Conservation (phyloP, 306 rosid species). For the Prunus padus region DNA sequence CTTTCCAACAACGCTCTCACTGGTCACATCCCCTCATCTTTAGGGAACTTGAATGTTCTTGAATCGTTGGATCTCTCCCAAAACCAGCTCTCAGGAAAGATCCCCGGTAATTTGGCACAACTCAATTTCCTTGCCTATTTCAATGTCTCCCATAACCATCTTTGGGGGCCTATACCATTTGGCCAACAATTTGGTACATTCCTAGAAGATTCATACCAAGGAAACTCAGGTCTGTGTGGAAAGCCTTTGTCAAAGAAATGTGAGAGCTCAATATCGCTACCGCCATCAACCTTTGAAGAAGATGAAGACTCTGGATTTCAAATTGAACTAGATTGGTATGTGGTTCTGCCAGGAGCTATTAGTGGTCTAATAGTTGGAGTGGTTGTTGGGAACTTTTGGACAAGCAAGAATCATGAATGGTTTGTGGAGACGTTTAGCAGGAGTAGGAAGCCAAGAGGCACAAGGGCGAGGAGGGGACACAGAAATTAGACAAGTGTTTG, state of each 20-base stretch:
- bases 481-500: not conserved
- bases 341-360: not conserved
- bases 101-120: not conserved
- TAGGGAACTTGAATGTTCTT: conserved; percentile 4
- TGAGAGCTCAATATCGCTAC: not conserved
- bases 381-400: not conserved
- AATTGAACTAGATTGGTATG: not conserved
- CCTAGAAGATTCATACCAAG: not conserved
- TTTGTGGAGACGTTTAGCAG: not conserved
- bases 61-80: conserved; percentile 23
- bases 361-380: conserved; percentile 13
- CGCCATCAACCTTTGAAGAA: not conserved
- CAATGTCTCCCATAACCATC: not conserved
- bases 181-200: conserved; percentile 20
- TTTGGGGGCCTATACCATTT: conserved; percentile 5
- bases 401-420: conserved; percentile 5
- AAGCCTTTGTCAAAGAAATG: conserved; percentile 9
- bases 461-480: not conserved
- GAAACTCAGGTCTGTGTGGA: conserved; percentile 21
- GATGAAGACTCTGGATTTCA: not conserved
- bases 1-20: conserved; percentile 11
- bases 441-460: not conserved
- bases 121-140: conserved; percentile 13
- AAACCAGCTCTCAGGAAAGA: conserved; percentile 19
- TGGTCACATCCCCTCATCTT: conserved; percentile 13